phyloP scores from a whole-genome alignment of 805 yeast genomes.

The Candida vartiovaarae region DNA sequence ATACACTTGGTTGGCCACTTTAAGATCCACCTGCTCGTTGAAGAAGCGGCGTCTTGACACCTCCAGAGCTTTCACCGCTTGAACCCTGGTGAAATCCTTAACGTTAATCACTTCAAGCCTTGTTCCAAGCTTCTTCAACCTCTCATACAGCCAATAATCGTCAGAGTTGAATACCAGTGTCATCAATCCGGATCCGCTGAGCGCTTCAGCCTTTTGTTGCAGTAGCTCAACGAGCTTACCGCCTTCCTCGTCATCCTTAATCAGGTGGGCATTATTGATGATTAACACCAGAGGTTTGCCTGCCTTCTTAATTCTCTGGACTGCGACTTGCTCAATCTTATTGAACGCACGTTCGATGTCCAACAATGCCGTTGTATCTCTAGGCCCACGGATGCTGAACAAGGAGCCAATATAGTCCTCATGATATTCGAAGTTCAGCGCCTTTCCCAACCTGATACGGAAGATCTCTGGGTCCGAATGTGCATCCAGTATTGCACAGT shows the following conservation, averaged over 20 bases:
- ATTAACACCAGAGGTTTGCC: slow-evolving; percentile 58
- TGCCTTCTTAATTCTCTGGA: slow-evolving; percentile 33
- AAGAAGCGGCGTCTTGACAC: slow-evolving; percentile 41
- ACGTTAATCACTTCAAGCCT: slow-evolving; percentile 67
- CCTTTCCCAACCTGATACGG: slow-evolving; percentile 67
- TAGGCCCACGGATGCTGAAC: slow-evolving; percentile 75
- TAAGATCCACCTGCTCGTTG: slow-evolving; percentile 32
- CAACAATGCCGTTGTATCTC: slow-evolving; percentile 74
- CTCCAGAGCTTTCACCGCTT: slow-evolving; percentile 48
- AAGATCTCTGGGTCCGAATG: slow-evolving; percentile 83
- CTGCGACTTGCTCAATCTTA: slow-evolving; percentile 67
- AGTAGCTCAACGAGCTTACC: slow-evolving; percentile 59
- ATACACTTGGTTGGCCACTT: slow-evolving; percentile 46
- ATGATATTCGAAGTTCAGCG: slow-evolving; percentile 62
- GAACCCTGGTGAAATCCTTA: slow-evolving; percentile 48
- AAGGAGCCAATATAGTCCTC: slow-evolving; percentile 82
- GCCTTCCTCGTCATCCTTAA: slow-evolving; percentile 72
- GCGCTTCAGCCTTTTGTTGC: slow-evolving; percentile 77
- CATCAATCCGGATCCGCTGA: slow-evolving; percentile 51
- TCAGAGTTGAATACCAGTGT: slow-evolving; percentile 68
- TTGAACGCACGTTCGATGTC: slow-evolving; percentile 81
- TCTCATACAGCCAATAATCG: slow-evolving; percentile 83
- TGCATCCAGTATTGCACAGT: slow-evolving; percentile 70
- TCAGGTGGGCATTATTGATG: slow-evolving; percentile 69
- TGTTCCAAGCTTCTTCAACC: slow-evolving; percentile 64